Evolutionary conservation across 2,329 filamentous ascomycete genomes (phyloP), one percentile per base, ranked within the genome.

Genomic region (Endoconidiophora laricicola): DNA sequence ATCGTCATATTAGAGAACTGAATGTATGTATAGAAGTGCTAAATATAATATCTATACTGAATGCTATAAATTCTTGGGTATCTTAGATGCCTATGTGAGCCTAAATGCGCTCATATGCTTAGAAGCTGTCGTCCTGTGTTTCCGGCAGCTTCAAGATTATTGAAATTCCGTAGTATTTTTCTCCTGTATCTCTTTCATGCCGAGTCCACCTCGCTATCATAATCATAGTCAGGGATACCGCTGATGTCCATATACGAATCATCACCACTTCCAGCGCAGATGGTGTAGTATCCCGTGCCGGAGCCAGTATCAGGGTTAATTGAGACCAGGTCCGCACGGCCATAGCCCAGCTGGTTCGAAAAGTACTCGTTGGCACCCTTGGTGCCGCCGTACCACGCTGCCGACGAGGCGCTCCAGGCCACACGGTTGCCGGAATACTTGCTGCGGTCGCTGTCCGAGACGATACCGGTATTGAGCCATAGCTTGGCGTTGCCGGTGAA

Each of bases 401-500:
- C 12, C 29, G 20, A 43, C 12, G 26, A 20, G 6, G 12, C 44
- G 6, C n/a, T 41, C 49, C 41, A 48, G 4, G 18, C 29, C 12
- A 52, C 48, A 14, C 33, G 14, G 18, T 16, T 42, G 4, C 26
- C 22, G 22, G 36, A 46, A n/a, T 9, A 26, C 29, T 37, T 36
- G 14, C 37, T 29, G n/a, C 48, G 39, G 16, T 36, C 46, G 3
- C 24, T 18, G 5, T 37, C 6, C n/a, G 16, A 9, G 14, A 37
- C 24, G 2, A 46, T 53, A 3, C 62, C 60, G 2, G 44, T 46
- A 55, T 66, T 65, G 40, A 59, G 58, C 58, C 58, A 66, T 3
- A 63, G 58, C 1, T 24, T 48, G 1, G 56, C 59, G 23, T 62
- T 56, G 6, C 63, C 61, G 5, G 54, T 60, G 56, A 61, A 63